These are phyloP conservation scores for Fusarium annulatum DNA, from an alignment of 2,329 filamentous ascomycete genomes.

Conservation along the genomic window DNA sequence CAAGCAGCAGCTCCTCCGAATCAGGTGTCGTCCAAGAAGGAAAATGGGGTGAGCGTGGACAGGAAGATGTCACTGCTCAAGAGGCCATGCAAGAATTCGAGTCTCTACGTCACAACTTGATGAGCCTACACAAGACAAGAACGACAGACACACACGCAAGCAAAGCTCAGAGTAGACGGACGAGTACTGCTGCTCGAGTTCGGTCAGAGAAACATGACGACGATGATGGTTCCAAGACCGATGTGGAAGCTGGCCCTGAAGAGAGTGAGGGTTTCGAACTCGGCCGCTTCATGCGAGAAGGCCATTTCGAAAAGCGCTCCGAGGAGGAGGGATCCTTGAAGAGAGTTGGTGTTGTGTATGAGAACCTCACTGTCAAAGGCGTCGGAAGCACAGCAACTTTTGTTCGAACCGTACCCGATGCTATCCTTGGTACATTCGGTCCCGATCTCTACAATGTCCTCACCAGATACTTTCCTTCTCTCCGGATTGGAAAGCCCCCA, in stretches of 20 bases:
- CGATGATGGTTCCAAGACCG: constrained; percentile 53
- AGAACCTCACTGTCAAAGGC: constrained; percentile 79
- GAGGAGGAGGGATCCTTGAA: constrained; percentile 72
- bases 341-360: constrained; percentile 82
- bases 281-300: constrained; percentile 35
- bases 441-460: constrained; percentile 79
- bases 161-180: constrained; percentile 16
- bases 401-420: constrained; percentile 78
- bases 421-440: constrained; percentile 81
- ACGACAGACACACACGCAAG: constrained; percentile 50
- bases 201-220: constrained; percentile 36
- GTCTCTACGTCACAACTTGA: constrained; percentile 49
- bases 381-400: constrained; percentile 73
- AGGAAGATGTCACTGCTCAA: constrained; percentile 49
- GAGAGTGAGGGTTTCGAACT: constrained; percentile 29
- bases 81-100: constrained; percentile 52
- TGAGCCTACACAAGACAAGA: constrained; percentile 49
- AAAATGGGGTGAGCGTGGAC: constrained; percentile 53
- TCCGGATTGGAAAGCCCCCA: constrained; percentile 38
- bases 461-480: constrained; percentile 51
- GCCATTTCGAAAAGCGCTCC: constrained; percentile 34
- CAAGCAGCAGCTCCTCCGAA: constrained; percentile 33
- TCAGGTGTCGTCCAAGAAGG: constrained; percentile 31
- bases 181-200: constrained; percentile 21
- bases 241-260: constrained; percentile 26